A percentile compares a stretch with the other conserved stretches of the same genome.
Conservation (phyloP, 2,329 filamentous ascomycete genomes). For the Juglanconis oblonga region DNA sequence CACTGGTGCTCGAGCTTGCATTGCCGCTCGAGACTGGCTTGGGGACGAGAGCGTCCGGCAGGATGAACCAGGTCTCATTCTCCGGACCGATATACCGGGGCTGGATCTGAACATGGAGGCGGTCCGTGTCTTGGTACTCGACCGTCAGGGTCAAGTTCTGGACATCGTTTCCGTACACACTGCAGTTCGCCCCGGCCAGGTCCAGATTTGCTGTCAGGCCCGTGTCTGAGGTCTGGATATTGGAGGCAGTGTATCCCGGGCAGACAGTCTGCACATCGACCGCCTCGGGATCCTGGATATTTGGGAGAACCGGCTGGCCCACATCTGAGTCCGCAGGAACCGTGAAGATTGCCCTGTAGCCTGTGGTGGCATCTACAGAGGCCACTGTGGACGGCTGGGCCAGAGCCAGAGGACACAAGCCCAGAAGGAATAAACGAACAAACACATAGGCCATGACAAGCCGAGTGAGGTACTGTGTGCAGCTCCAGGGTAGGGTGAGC, state of each 20-base stretch:
- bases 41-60: conserved; percentile 62
- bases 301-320: conserved; percentile 13
- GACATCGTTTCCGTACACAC: conserved; percentile 73
- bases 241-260: conserved; percentile 64
- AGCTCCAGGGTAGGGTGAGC: background rate
- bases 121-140: conserved; percentile 40
- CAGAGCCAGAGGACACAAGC: background rate
- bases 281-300: conserved; percentile 16
- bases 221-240: conserved; percentile 49
- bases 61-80: conserved; percentile 65
- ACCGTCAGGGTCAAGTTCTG: conserved; percentile 35
- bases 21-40: conserved; percentile 44
- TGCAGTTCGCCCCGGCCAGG: conserved; percentile 67
- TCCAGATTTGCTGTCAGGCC: conserved; percentile 66
- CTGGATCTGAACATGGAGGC: conserved; percentile 68
- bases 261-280: conserved; percentile 36
- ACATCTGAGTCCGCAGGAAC: conserved; percentile 12
- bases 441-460: conserved; percentile 12
- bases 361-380: conserved; percentile 7
- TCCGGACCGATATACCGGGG: conserved; percentile 59
- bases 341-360: conserved; percentile 15
- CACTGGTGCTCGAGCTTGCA: conserved; percentile 45
- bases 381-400: background rate
- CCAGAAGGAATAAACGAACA: conserved; percentile 5
- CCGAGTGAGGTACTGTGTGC: background rate